Evolutionary conservation across 2,329 filamentous ascomycete species (phyloP), one percentile per base, ranked within the genome.

Genomic region (Penicillium nordicum): DNA sequence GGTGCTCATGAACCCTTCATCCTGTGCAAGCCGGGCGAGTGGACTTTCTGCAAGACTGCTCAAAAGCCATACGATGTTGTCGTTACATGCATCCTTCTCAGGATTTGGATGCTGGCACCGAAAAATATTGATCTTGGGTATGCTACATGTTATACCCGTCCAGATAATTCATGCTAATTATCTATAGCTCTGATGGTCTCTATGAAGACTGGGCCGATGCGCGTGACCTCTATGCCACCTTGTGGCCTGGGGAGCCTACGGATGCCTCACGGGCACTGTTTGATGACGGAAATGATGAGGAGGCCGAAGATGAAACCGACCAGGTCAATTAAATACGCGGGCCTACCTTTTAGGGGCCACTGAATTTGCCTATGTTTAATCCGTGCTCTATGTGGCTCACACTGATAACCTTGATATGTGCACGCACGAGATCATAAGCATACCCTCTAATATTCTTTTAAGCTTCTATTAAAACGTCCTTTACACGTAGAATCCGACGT

Each of bases 11-110:
- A 63, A 34, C 27, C 25, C 3, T 55, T 64, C 16, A 34, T 44
- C 3, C 43, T 63, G n/a, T 16, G 43, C 23, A 38, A 47, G 14
- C 16, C 32, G 1, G 38, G 36, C 0, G 2, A 11, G 0, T 50
- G 34, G 25, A 30, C 8, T 11, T 62, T 54, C 34, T 55, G 56
- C 41, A 66, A 64, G 29, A 67, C 65, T 1, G 51, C 14, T 1
- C 27, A 12, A 2, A 61, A 49, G 46, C 58, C 61, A 11, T 66
- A 66, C 16, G 61, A 66, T 48, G n/a, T 34, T 23, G 64, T 63
- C 4, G 60, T 64, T 14, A 43, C 55, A 3, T 60, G 57, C 21
- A 55, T 67, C 21, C 32, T 67, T 14, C 53, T 67, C 5, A 46
- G 63, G 14, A 60, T 60, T 3, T 53, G 47, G 12, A 56, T 59